Percentiles rank a stretch among this genome's conserved stretches.
Conservation (phyloP, 2,329 filamentous ascomycete species). For the Sarocladium oryzae region DNA sequence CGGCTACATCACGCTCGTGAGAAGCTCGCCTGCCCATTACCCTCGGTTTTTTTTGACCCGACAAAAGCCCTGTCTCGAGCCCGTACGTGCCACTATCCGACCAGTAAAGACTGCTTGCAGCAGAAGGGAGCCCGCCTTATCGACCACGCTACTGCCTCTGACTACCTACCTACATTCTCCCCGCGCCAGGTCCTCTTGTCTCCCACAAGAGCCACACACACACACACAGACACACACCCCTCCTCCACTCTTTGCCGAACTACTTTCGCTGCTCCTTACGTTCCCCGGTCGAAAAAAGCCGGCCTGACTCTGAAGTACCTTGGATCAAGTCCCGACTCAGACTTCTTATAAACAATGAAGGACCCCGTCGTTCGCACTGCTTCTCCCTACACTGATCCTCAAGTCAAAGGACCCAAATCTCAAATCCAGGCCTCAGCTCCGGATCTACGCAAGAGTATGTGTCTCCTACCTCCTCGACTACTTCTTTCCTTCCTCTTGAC, state of each 20-base stretch:
- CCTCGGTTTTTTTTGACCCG: background rate
- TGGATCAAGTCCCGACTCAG: constrained; percentile 13
- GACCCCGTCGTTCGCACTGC: constrained; percentile 31
- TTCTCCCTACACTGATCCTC: constrained; percentile 31
- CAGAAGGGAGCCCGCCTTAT: too few relatives aligned
- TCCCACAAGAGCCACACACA: background rate
- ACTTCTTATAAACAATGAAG: constrained; percentile 31
- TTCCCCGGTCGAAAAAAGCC: constrained; percentile 11
- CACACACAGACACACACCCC: too few relatives aligned
- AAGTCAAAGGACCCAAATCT: constrained; percentile 32
- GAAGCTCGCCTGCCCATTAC: background rate
- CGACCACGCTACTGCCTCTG: too few relatives aligned
- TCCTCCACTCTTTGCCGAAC: constrained; percentile 9
- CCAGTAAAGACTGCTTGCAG: too few relatives aligned
- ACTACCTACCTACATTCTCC: background rate
- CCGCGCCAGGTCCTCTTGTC: background rate
- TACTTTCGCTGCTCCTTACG: constrained; percentile 4
- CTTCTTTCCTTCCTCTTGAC: background rate
- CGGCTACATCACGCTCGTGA: background rate
- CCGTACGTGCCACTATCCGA: too few relatives aligned
- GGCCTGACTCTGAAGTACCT: constrained; percentile 8
- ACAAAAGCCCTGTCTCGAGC: too few relatives aligned
- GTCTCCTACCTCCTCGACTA: background rate
- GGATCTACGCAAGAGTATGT: constrained; percentile 37
- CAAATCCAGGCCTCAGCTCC: constrained; percentile 29